These are phyloP conservation scores for Tagetes erecta DNA, from an alignment of 129 eudicot genomes.

Conservation along the genomic window DNA sequence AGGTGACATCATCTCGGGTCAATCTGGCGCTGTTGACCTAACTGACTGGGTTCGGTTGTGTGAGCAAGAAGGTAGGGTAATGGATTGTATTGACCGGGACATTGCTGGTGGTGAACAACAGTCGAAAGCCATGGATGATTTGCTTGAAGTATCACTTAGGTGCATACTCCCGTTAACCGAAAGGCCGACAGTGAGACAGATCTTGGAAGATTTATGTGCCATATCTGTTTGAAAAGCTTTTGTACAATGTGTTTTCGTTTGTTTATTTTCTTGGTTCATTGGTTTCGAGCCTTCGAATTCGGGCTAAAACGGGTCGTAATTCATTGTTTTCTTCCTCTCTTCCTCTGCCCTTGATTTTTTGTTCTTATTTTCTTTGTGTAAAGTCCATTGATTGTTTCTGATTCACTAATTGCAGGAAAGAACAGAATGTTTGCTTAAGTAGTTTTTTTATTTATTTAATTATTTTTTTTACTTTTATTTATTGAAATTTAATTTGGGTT, in stretches of 20 bases:
- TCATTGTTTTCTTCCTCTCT: conserved; percentile 35
- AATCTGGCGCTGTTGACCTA: conserved; percentile 90
- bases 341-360: conserved; percentile 33
- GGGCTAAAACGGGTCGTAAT: conserved; percentile 39
- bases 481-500: conserved; percentile 11
- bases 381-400: conserved; percentile 46
- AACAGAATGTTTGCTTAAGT: conserved; percentile 36
- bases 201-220: conserved; percentile 70
- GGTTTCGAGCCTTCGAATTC: conserved; percentile 39
- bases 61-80: conserved; percentile 81
- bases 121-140: conserved; percentile 78
- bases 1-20: conserved; percentile 95
- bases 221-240: conserved; percentile 64
- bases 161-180: conserved; percentile 92
- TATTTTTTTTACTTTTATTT: conserved; percentile 19
- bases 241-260: conserved; percentile 42
- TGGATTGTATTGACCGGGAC: conserved; percentile 92
- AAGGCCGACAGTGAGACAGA: conserved; percentile 89
- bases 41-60: conserved; percentile 95
- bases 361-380: conserved; percentile 35
- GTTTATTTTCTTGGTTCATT: conserved; percentile 36
- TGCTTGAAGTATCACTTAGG: conserved; percentile 80
- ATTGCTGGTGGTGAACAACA: conserved; percentile 73
- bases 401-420: conserved; percentile 45
- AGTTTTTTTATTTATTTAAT: conserved; percentile 6